Evolutionary conservation across 768 basidiomycete genomes (phyloP).

Genomic region (Kwoniella botswanensis): DNA sequence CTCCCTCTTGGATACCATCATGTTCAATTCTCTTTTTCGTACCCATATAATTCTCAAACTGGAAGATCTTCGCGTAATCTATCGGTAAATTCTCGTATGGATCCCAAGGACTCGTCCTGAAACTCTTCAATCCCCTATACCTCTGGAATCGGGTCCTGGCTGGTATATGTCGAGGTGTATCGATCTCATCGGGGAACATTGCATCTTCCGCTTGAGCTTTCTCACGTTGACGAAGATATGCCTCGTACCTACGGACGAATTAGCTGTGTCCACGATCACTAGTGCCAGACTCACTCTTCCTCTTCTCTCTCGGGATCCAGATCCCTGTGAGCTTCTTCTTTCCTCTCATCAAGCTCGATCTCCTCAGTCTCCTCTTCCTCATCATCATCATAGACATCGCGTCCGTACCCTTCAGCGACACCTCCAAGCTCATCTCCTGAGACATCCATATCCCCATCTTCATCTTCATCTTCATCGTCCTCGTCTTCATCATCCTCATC

Average conservation of each 20-base stretch:
- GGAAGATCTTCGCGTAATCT: slow-evolving; percentile 94
- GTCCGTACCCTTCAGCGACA: slow-evolving; percentile 36
- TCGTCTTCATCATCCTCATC: slow-evolving; percentile 71
- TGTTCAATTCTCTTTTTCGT: slow-evolving; percentile 73
- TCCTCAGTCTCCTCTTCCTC: slow-evolving; percentile 62
- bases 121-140: slow-evolving; percentile 86
- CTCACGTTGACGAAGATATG: slow-evolving; percentile 55
- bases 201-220: slow-evolving; percentile 72
- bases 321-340: slow-evolving; percentile 64
- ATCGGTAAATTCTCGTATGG: slow-evolving; percentile 92
- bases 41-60: slow-evolving; percentile 91
- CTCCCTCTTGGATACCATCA: slow-evolving; percentile 62
- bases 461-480: slow-evolving; percentile 62
- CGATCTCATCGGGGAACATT: slow-evolving; percentile 94
- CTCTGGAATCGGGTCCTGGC: slow-evolving; percentile 85
- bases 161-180: slow-evolving; percentile 83
- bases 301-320: slow-evolving; percentile 75
- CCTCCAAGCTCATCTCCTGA: slow-evolving; percentile 52
- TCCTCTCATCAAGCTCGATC: slow-evolving; percentile 62
- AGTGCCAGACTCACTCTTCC: slow-evolving; percentile 69
- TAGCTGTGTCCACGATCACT: neutral
- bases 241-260: slow-evolving; percentile 45
- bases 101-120: slow-evolving; percentile 97
- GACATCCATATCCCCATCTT: slow-evolving; percentile 59
- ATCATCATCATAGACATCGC: slow-evolving; percentile 36